phyloP scores from a whole-genome alignment of 1,284 basidiomycete species.

The Puccinia triticina region DNA sequence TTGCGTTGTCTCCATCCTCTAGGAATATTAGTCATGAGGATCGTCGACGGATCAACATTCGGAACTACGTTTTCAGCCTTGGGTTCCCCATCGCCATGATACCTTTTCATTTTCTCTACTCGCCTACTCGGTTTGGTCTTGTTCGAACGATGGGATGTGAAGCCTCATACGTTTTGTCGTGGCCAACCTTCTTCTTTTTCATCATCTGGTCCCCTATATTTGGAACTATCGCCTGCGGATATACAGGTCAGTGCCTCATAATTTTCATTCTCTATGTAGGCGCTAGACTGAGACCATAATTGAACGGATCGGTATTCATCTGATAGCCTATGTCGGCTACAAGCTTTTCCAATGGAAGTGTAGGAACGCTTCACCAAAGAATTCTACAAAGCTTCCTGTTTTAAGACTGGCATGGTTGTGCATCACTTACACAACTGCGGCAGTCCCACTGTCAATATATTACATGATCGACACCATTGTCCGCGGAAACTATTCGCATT shows the following conservation, averaged over 20 bases:
- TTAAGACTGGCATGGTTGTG: slow-evolving; percentile 50
- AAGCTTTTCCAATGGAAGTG: slow-evolving; percentile 38
- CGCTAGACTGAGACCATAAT: no score
- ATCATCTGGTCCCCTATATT: slow-evolving; percentile 49
- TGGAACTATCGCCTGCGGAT: slow-evolving; percentile 28
- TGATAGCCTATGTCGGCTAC: slow-evolving; percentile 32
- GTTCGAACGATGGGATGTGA: slow-evolving; percentile 46
- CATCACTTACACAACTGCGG: slow-evolving; percentile 37
- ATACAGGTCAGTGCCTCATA: slow-evolving; percentile 30
- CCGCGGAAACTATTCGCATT: slow-evolving; percentile 16
- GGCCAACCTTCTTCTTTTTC: slow-evolving; percentile 50
- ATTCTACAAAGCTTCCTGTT: slow-evolving; percentile 39
- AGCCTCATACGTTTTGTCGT: slow-evolving; percentile 43
- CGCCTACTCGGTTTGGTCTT: slow-evolving; percentile 39
- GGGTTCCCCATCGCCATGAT: slow-evolving; percentile 38
- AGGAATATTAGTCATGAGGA: slow-evolving; percentile 28
- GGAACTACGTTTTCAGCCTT: slow-evolving; percentile 42
- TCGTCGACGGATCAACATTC: slow-evolving; percentile 22
- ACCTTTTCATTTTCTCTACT: slow-evolving; percentile 46
- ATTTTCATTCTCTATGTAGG: background rate
- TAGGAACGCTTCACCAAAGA: background rate
- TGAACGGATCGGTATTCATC: background rate
- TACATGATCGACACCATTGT: slow-evolving; percentile 29
- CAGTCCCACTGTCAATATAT: slow-evolving; percentile 45
- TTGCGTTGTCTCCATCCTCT: slow-evolving; percentile 28